phyloP scores from a whole-genome alignment of 225 moss, liverwort and hornwort species.

The Neckera pumila region DNA sequence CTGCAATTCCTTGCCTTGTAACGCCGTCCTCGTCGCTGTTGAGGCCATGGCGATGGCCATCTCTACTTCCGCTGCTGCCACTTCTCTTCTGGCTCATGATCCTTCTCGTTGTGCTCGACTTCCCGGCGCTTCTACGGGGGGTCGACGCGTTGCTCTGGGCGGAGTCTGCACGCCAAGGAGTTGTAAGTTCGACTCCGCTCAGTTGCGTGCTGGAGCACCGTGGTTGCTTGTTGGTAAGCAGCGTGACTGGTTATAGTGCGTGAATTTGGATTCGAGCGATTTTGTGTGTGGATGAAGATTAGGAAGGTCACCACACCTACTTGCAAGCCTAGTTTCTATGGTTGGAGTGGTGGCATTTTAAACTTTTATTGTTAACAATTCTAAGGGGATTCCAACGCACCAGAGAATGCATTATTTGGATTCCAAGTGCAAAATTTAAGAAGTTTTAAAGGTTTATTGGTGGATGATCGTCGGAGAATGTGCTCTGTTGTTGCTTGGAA shows the following conservation, averaged over 20 bases:
- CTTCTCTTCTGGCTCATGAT: not conserved
- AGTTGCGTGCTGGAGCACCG: not conserved
- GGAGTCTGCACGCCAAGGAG: not conserved
- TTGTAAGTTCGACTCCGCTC: not conserved
- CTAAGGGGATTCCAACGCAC: not conserved
- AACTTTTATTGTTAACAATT: not conserved
- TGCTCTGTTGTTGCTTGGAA: not conserved
- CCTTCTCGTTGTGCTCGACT: not conserved
- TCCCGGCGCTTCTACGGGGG: not conserved
- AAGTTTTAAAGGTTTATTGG: not conserved
- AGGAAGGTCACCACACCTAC: too few relatives aligned
- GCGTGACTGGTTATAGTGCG: not conserved
- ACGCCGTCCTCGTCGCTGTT: not conserved
- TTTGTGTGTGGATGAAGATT: not conserved
- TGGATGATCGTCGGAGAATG: not conserved
- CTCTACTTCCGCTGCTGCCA: not conserved
- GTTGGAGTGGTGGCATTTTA: not conserved
- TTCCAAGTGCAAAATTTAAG: not conserved
- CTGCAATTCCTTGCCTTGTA: not conserved
- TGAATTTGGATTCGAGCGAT: not conserved
- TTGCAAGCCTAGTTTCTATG: not conserved
- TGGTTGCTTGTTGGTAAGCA: constrained; percentile 3
- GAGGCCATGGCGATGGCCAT: constrained; percentile 18
- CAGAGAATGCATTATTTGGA: too few relatives aligned
- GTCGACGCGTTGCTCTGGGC: not conserved